A percentile compares a stretch with the other conserved stretches of the same genome.
These are phyloP conservation scores for Lepiota venenata DNA, from an alignment of 768 basidiomycete species.

Conservation along the genomic window DNA sequence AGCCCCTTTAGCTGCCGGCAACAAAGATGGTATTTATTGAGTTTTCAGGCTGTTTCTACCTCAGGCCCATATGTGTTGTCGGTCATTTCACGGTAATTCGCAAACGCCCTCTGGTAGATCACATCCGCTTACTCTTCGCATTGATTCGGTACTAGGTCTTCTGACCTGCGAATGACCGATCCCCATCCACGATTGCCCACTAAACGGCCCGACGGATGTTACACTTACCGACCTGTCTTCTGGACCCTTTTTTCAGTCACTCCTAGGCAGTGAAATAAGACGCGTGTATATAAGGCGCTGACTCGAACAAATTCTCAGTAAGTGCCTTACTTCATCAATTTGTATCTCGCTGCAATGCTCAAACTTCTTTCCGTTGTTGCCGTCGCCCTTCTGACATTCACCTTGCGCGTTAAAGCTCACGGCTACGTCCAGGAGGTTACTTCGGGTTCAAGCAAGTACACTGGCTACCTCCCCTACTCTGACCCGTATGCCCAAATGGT, in stretches of 20 bases:
- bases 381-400: conserved; percentile 6
- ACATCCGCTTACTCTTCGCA: background rate
- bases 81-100: conserved; percentile 4
- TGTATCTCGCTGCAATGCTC: background rate
- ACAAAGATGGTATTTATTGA: too few species aligned
- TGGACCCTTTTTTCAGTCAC: too few species aligned
- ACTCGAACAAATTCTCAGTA: background rate
- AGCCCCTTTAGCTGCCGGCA: too few species aligned
- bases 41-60: too few species aligned
- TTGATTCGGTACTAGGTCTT: background rate
- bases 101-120: background rate
- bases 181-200: background rate
- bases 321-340: background rate
- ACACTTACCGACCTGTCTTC: background rate
- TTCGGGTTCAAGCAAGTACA: conserved; percentile 28
- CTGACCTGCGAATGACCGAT: background rate
- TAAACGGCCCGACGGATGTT: background rate
- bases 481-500: conserved; percentile 26
- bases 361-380: conserved; percentile 4
- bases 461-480: conserved; percentile 34
- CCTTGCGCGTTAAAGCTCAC: conserved; percentile 23
- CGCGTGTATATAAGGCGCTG: background rate
- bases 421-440: conserved; percentile 37
- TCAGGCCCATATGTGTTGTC: background rate
- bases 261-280: too few species aligned